Evolutionary conservation across 2,329 filamentous ascomycete genomes (phyloP), one percentile per base, ranked within the genome.

Genomic region (Dothideomycetidae sp.): DNA sequence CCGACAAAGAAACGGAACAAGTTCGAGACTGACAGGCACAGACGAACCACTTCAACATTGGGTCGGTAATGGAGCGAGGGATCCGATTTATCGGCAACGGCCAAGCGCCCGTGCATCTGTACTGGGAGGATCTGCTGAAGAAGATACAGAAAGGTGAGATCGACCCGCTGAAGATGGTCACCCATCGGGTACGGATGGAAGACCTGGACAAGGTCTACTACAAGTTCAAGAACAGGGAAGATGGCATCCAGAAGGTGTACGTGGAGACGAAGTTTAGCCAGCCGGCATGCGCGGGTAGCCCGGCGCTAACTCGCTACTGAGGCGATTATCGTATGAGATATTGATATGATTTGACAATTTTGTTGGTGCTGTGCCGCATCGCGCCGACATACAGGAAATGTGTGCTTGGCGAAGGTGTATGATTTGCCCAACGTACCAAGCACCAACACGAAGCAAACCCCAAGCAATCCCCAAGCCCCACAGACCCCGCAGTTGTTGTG

Each of bases 21-120:
- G 10, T 30, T 15, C 40, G 9, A 43, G 31, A 3, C 5, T 12
- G 10, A 10, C 7, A 26, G n/a, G 7, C 9, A 1, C 44, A 77
- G 69, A 81, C 76, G 15, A 83, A 82, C 56, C 77, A 81, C 54
- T 81, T 85, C 64, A 81, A 81, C 56, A 74, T 85, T 46, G 80
- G 84, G 7, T 76, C 81, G 0, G 53, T 92, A 10, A 92, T 92
- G 83, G 75, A 92, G 60, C 75, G 81, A 19, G 83, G 83, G n/a
- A 74, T 92, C 47, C 76, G 81, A 1, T 69, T 93, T 31, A 85
- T 75, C 45, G 73, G 73, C 29, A 76, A 76, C 46, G 73, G 73
- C 3, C 73, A 77, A 52, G 72, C 72, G 2, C 83, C 83, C 0
- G 81, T 92, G 0, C 81, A 88, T 50, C 72, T 77, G 50, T 90